Percentiles rank a stretch among this genome's conserved stretches.
Evolutionary conservation across 2,329 filamentous ascomycete genomes (phyloP).

Genomic region (Fusarium pseudograminearum): DNA sequence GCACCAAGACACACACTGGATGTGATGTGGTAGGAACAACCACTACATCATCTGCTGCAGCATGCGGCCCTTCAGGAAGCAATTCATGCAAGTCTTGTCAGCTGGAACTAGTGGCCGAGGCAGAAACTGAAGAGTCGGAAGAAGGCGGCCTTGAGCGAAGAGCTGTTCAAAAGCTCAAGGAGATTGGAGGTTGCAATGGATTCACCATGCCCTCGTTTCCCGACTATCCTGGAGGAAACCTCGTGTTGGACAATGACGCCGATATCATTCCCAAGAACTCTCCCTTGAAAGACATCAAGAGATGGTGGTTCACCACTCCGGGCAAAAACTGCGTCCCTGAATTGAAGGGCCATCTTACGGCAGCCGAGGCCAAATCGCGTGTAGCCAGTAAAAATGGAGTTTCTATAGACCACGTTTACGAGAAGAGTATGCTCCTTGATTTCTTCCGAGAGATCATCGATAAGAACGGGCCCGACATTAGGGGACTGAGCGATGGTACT

Average conservation of each 20-base stretch:
- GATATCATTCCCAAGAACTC: not conserved
- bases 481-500: too few relatives aligned
- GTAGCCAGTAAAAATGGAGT: too few relatives aligned
- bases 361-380: too few relatives aligned
- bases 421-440: constrained; percentile 27
- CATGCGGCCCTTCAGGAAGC: not conserved
- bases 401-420: constrained; percentile 22
- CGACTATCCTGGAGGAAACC: not conserved
- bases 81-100: not conserved
- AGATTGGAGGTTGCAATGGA: too few relatives aligned
- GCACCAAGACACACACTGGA: constrained; percentile 26
- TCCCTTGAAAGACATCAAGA: not conserved
- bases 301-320: not conserved
- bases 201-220: too few relatives aligned
- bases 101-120: too few relatives aligned
- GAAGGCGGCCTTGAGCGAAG: too few relatives aligned
- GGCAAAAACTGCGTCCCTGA: not conserved
- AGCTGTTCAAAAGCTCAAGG: too few relatives aligned
- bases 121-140: too few relatives aligned
- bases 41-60: constrained; percentile 7
- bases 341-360: not conserved
- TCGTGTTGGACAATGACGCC: not conserved
- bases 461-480: not conserved
- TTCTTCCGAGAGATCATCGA: constrained; percentile 13
- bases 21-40: constrained; percentile 19